phyloP scores from a whole-genome alignment of 305 asterid species.

The Fraxinus angustifolia region DNA sequence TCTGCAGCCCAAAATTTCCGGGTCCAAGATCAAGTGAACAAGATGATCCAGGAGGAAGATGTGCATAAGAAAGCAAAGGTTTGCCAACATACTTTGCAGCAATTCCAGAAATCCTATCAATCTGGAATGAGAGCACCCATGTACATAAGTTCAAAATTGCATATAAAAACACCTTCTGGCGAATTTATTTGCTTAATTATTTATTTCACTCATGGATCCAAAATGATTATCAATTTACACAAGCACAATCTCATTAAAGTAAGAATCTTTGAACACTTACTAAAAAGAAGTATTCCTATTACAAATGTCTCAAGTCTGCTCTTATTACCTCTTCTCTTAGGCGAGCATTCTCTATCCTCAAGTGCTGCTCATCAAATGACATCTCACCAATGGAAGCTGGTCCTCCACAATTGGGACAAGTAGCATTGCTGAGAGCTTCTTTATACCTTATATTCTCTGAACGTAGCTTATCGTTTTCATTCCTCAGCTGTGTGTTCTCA shows the following conservation, averaged over 20 bases:
- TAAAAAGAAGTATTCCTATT: background rate
- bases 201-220: background rate
- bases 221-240: background rate
- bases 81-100: conserved; percentile 87
- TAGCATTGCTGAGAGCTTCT: conserved; percentile 70
- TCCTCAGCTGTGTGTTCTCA: conserved; percentile 72
- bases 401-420: conserved; percentile 92
- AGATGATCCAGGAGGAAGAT: conserved; percentile 47
- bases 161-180: background rate
- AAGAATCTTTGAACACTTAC: background rate
- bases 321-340: conserved; percentile 74
- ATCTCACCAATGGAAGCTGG: conserved; percentile 91
- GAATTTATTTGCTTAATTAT: background rate
- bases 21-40: conserved; percentile 61
- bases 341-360: conserved; percentile 82
- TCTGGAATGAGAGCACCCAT: conserved; percentile 34
- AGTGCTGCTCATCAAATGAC: conserved; percentile 93
- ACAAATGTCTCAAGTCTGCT: background rate
- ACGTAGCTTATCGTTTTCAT: conserved; percentile 83
- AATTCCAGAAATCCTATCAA: conserved; percentile 78
- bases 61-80: conserved; percentile 63
- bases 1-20: conserved; percentile 46
- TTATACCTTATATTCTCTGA: conserved; percentile 81
- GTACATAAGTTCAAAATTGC: background rate
- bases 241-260: background rate